Base-by-base conservation (phyloP, 2,329 filamentous ascomycete species). In the Fusarium setosum region DNA sequence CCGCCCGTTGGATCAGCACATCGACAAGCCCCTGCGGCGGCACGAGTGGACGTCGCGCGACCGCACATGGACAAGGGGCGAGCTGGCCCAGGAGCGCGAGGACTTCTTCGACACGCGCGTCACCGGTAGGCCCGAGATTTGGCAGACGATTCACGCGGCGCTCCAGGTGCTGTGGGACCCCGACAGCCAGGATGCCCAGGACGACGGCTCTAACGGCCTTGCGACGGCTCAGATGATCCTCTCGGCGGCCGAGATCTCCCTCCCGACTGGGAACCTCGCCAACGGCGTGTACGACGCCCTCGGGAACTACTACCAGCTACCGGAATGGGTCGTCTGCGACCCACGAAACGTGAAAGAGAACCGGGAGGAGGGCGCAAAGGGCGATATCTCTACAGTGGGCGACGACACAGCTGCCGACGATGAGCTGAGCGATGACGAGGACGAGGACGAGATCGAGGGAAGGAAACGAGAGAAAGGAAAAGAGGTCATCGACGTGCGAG, bases 81-180 rank as follows among this genome's bases (percentile, higher is more conserved):
- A 90, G 52, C 82, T 97, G 3, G 86, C 88, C 59, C 84, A 83
- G 29, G 92, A 97, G 79, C 87, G 95, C 47, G 81, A 80, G 47
- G 93, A 93, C 63, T 97, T 96, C 82, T 98, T 97, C 77, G 94
- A 97, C 62, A 97, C 94, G 2, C 84, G 93, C 44, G 92, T 96
- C 15, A 92, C 91, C 0, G 93, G 93, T 3, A 85, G 88, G 5
- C 73, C 84, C 5, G 92, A 97, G 76, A 86, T 96, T 23, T 98
- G 95, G 95, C 88, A 88, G 69, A 90, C 92, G 1, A 77, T 97
- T 13, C 85, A 85, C 42, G 81, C 88, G 1, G 91, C 90, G 0
- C 83, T 93, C 17, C 86, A 91, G 61, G 80, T 92, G 7, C 76
- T 97, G 62, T 90, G 90, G 80, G 83, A 84, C 11, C 81, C 84